Evolutionary conservation across 169 alveolate genomes (phyloP).

Genomic region (Toxoplasma gondii): DNA sequence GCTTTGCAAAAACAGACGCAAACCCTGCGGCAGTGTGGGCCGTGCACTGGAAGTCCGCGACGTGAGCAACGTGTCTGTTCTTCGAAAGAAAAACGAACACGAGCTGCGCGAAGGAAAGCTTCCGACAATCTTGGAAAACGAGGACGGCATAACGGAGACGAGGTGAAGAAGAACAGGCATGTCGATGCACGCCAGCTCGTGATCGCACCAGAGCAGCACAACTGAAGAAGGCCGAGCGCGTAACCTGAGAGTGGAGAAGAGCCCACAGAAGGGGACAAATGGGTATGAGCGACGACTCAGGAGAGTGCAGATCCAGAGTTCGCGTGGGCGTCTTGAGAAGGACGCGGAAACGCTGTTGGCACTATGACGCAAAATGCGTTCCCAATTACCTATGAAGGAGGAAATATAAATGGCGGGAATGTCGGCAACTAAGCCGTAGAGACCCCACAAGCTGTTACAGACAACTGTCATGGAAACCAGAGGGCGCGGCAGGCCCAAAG

Average conservation of each 20-base stretch:
- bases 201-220: neutral
- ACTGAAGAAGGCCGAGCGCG: neutral
- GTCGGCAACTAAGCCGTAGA: neutral
- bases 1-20: too few species aligned
- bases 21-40: too few species aligned
- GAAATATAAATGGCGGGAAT: neutral
- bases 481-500: neutral
- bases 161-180: neutral
- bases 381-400: neutral
- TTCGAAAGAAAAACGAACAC: too few species aligned
- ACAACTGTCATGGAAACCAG: neutral
- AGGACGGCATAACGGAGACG: neutral
- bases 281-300: neutral
- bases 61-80: too few species aligned
- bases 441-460: slow-evolving; percentile 13
- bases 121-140: neutral
- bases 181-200: neutral
- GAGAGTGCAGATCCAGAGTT: too few species aligned
- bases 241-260: neutral
- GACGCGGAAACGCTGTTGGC: neutral
- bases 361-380: neutral
- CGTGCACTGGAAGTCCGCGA: too few species aligned
- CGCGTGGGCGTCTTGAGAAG: neutral
- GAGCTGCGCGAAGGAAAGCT: too few species aligned
- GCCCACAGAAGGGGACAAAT: neutral